phyloP scores from a whole-genome alignment of 768 basidiomycete genomes.

The Hericium erinaceus region DNA sequence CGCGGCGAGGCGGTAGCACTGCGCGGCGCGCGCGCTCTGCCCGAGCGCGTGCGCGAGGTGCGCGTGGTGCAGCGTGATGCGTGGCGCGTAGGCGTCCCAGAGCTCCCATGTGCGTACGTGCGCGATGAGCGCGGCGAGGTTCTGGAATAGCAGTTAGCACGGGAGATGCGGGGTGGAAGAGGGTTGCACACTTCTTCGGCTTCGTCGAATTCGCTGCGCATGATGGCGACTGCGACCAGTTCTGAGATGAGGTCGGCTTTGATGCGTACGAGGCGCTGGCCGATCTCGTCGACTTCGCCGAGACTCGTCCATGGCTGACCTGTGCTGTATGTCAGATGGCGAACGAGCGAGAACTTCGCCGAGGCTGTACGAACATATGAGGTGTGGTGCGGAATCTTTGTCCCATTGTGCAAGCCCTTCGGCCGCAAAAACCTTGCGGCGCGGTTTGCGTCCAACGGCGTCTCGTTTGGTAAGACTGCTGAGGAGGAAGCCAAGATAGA shows the following conservation, averaged over 20 bases:
- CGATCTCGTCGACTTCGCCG: constrained; percentile 39
- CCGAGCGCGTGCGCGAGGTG: constrained; percentile 67
- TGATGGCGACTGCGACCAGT: constrained; percentile 52
- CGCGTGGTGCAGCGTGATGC: constrained; percentile 59
- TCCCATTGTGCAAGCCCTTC: constrained; percentile 50
- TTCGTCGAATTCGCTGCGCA: constrained; percentile 57
- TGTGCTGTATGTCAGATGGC: constrained; percentile 15
- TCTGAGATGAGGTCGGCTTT: constrained; percentile 69
- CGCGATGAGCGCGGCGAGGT: constrained; percentile 43
- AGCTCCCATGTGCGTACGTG: constrained; percentile 51
- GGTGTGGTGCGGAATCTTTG: constrained; percentile 32
- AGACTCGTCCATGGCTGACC: constrained; percentile 49
- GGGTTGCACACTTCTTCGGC: constrained; percentile 43
- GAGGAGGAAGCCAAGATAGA: constrained; percentile 56
- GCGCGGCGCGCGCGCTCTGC: constrained; percentile 39
- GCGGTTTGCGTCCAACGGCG: constrained; percentile 64
- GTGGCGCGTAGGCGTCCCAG: constrained; percentile 47
- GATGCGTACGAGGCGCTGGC: constrained; percentile 44
- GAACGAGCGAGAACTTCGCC: no score
- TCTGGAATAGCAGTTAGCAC: constrained; percentile 16
- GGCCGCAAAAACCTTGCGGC: constrained; percentile 56
- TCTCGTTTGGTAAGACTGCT: constrained; percentile 63
- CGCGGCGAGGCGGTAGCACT: constrained; percentile 58
- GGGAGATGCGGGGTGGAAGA: background rate
- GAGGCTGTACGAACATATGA: background rate